Base-by-base conservation (phyloP, 257 asterid genomes). In the Perilla frutescens region DNA sequence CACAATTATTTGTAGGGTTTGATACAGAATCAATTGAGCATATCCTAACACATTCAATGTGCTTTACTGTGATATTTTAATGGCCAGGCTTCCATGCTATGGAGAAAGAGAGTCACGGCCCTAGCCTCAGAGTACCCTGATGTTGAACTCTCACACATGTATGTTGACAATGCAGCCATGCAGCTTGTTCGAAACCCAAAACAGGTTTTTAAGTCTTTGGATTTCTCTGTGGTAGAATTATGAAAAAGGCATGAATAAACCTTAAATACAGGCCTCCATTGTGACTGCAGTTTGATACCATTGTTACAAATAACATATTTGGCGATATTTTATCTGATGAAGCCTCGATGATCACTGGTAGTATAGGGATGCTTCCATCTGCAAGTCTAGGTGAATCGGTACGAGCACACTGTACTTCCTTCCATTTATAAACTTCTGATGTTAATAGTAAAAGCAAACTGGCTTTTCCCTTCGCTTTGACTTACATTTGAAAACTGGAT, bases 331-430 rank as follows among this genome's bases (percentile, higher is more conserved):
- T 95, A 67, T 95, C 99, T 4, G 99, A 92, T 76, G 99, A 95
- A 82, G 99, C 98, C 68, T 95, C 99, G 14, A 95, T 95, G 98
- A 95, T 95, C 26, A 92, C 99, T 61, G 99, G 99, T 81, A 95
- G 98, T 53, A 95, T 95, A 37, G 99, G 98, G 80, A 95, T 95
- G 99, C 97, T 95, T 75, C 97, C 99, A 61, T 95, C 99, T 55
- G 99, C 99, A 73, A 90, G 98, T 77, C 83, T 95, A 41, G 97
- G 97, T 70, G 91, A 80, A 89, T 81, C 94, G 86, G 98, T 93
- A 89, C 15, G 81, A 70, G 48, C 44, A 20, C 31, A 63, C 32
- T 41, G 1, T 51, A 66, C 67, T n/a, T 59, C 40, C 34, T 44
- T 12, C 3, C 20, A 6, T 41, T 4, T 20, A 20, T 20, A 20